Base-by-base conservation (phyloP, 2,329 filamentous ascomycete genomes). In the Aspergillus costaricaensis region DNA sequence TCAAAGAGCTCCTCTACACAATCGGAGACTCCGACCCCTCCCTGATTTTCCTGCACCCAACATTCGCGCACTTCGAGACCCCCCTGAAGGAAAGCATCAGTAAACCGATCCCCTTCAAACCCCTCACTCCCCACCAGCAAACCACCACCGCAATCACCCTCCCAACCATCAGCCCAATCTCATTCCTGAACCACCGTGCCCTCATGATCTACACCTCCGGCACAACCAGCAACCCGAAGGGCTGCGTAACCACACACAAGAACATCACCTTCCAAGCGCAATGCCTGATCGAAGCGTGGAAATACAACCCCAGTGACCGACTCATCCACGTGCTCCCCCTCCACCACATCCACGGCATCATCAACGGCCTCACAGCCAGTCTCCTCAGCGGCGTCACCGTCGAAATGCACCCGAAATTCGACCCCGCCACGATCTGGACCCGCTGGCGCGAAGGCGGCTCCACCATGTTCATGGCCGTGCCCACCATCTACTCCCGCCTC, bases 391-490 rank as follows among this genome's bases (percentile, higher is more conserved):
- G 81, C 7, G 76, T 75, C 1, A 76, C 79, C 0, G 79, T 83
- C 44, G 81, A 83, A 64, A 82, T 83, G 77, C 64, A 80, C 66
- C 64, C 77, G 50, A 74, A 77, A 65, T 77, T 83, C 71, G 75
- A 81, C 51, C 71, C 77, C 10, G 64, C 72, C 64, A 65, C 75
- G 58, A 80, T 82, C 65, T 83, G 81, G 81, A 69, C 75, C 19
- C 75, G 81, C 15, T 83, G 80, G 79, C 70, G 72, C 59, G 73
- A 70, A 30, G 77, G 76, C 62, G 70, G 73, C 48, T 73, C 80
- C 27, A 76, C 78, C 0, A 78, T 83, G 73, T 83, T 83, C 72
- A 79, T 80, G 65, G 81, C 79, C 15, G 81, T 83, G 1, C 81
- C 81, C 3, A 83, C 81, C 1, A 81, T 83, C 30, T 83, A 82